Conservation (phyloP, 352 stramenopile species). For the Phytopythium oedochilum region DNA sequence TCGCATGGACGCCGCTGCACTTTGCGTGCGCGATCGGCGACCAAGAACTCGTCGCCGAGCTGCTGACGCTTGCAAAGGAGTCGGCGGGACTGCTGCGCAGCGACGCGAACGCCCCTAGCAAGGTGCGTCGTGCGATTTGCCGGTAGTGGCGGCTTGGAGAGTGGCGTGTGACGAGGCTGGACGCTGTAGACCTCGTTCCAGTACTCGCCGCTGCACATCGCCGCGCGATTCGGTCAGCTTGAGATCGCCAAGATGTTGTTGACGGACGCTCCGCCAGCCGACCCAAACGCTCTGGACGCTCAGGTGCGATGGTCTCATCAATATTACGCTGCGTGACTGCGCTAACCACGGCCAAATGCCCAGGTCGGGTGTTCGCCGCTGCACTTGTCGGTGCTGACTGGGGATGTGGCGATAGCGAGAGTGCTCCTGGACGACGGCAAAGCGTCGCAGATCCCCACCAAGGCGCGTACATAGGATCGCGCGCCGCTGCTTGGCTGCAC, state of each 20-base stretch:
- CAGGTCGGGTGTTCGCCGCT: constrained; percentile 53
- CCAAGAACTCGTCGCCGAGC: constrained; percentile 25
- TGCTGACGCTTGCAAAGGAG: constrained; percentile 2
- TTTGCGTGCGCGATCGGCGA: constrained; percentile 75
- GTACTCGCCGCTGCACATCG: constrained; percentile 69
- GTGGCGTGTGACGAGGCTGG: not conserved
- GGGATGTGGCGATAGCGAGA: constrained; percentile 37
- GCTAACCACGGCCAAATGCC: not conserved
- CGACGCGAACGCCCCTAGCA: constrained; percentile 7
- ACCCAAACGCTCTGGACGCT: constrained; percentile 20
- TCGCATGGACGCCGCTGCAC: constrained; percentile 72
- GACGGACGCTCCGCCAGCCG: constrained; percentile 2
- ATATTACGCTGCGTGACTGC: not conserved
- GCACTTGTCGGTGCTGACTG: constrained; percentile 59
- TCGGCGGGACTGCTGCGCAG: too few species aligned
- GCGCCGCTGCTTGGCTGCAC: too few species aligned
- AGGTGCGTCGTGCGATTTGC: not conserved
- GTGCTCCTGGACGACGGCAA: constrained; percentile 42
- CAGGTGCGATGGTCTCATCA: constrained; percentile 28
- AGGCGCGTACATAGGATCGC: too few species aligned
- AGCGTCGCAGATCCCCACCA: constrained; percentile 31
- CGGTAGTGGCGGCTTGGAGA: too few species aligned
- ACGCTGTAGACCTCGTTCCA: constrained; percentile 45
- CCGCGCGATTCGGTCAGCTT: constrained; percentile 52
- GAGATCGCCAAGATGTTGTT: constrained; percentile 51